Conservation (phyloP, 148 eudicot species). For the Heliosperma pusillum region DNA sequence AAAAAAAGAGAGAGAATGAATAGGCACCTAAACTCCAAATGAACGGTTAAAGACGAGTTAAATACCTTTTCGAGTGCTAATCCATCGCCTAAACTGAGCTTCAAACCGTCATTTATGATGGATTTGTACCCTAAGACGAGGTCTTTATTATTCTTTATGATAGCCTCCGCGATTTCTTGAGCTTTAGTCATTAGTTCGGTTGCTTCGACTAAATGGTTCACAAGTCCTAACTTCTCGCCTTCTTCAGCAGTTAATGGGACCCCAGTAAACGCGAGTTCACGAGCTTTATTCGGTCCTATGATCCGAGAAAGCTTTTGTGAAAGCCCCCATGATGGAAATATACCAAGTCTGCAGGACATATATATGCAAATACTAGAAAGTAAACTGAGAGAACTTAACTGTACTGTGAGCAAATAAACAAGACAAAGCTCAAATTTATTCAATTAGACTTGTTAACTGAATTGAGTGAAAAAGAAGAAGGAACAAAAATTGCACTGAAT, state of each 20-base stretch:
- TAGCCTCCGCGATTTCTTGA: conserved; percentile 68
- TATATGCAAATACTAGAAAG: no score
- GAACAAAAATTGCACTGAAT: no score
- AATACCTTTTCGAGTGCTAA: conserved; percentile 85
- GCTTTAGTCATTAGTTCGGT: conserved; percentile 69
- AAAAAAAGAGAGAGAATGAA: background rate
- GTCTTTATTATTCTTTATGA: conserved; percentile 68
- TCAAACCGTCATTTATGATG: conserved; percentile 81
- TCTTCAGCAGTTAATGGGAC: conserved; percentile 74
- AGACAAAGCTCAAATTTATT: no score
- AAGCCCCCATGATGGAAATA: conserved; percentile 99
- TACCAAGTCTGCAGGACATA: conserved; percentile 64
- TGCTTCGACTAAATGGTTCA: conserved; percentile 76
- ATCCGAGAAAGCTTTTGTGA: conserved; percentile 96
- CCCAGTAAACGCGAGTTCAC: conserved; percentile 70
- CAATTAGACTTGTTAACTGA: no score
- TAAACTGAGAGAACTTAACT: no score
- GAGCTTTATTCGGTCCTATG: conserved; percentile 81
- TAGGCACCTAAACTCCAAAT: background rate
- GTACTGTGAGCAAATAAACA: no score
- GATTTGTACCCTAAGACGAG: conserved; percentile 84
- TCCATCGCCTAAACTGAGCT: conserved; percentile 64
- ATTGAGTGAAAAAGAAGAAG: no score
- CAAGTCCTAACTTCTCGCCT: conserved; percentile 79
- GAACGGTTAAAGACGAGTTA: conserved; percentile 6